Percentiles rank a stretch among this genome's conserved stretches.
Conservation (phyloP, 1,139 yeast genomes). For the Lodderomyces parapsilosis region DNA sequence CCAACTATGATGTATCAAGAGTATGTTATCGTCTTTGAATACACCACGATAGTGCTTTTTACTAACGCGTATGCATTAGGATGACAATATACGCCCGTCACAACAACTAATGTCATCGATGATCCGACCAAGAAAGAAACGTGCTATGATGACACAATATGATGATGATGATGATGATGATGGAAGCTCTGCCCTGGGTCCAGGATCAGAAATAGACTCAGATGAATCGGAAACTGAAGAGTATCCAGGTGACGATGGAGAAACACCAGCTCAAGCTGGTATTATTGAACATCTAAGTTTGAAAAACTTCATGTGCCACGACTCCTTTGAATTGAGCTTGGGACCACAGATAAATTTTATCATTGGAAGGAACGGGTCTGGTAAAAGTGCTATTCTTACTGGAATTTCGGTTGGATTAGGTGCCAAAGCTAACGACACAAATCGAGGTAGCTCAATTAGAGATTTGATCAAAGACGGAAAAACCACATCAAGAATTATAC, state of each 20-base stretch:
- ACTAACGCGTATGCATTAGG: neutral
- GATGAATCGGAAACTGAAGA: conserved; percentile 6
- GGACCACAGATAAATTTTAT: conserved; percentile 90
- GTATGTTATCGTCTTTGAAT: neutral
- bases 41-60: no score
- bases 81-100: neutral
- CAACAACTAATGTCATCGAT: conserved; percentile 1
- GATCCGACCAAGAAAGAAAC: neutral
- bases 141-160: conserved; percentile 4
- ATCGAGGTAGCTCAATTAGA: conserved; percentile 72
- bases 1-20: neutral
- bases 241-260: conserved; percentile 8
- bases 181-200: neutral
- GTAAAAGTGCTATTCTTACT: conserved; percentile 89
- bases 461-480: conserved; percentile 79
- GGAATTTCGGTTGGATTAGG: conserved; percentile 91
- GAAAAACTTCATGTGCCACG: conserved; percentile 82
- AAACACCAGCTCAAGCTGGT: conserved; percentile 47
- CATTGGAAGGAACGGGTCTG: conserved; percentile 93
- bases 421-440: conserved; percentile 90
- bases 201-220: conserved; percentile 3
- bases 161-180: conserved; percentile 4
- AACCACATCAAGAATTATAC: conserved; percentile 57
- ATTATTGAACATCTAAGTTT: conserved; percentile 56
- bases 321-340: conserved; percentile 67